Percentiles rank a stretch among this genome's conserved stretches.
These are phyloP conservation scores for Aspergillus versicolor DNA, from an alignment of 2,329 filamentous ascomycete genomes.

Conservation along the genomic window DNA sequence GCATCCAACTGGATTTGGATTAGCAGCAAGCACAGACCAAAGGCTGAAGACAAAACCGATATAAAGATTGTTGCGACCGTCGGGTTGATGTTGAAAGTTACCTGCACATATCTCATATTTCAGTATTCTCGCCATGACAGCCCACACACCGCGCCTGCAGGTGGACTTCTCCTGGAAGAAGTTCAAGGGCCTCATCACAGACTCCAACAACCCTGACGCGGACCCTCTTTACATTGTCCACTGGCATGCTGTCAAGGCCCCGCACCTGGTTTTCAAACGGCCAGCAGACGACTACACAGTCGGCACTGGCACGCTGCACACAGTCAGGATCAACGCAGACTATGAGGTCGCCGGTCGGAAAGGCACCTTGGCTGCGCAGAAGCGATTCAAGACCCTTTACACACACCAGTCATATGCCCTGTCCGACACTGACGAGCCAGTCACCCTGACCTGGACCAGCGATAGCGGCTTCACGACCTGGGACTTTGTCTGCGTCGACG, in stretches of 20 bases:
- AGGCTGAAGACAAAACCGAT: too few species aligned
- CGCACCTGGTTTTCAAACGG: slow-evolving; percentile 21
- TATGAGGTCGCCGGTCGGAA: slow-evolving; percentile 25
- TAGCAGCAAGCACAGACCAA: too few species aligned
- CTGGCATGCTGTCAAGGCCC: slow-evolving; percentile 15
- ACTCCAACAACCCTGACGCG: slow-evolving; percentile 14
- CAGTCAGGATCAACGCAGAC: slow-evolving; percentile 27
- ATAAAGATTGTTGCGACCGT: too few species aligned
- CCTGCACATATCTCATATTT: too few species aligned
- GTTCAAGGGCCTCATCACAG: slow-evolving; percentile 21
- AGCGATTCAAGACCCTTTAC: slow-evolving; percentile 27
- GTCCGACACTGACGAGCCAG: slow-evolving; percentile 19
- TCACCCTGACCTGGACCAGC: slow-evolving; percentile 30
- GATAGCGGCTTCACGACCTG: slow-evolving; percentile 26
- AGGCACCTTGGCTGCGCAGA: slow-evolving; percentile 25
- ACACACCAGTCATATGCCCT: slow-evolving; percentile 27
- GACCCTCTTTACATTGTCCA: slow-evolving; percentile 24
- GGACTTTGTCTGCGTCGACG: slow-evolving; percentile 33
- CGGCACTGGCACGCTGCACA: slow-evolving; percentile 23
- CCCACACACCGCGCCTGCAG: slow-evolving; percentile 4
- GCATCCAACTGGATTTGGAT: too few species aligned
- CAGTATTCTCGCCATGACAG: neutral
- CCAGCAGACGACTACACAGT: slow-evolving; percentile 1
- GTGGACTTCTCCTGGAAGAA: slow-evolving; percentile 30
- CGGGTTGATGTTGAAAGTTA: too few species aligned